Conservation (phyloP, 1,139 yeast genomes). For the Meyerozyma smithsonii region DNA sequence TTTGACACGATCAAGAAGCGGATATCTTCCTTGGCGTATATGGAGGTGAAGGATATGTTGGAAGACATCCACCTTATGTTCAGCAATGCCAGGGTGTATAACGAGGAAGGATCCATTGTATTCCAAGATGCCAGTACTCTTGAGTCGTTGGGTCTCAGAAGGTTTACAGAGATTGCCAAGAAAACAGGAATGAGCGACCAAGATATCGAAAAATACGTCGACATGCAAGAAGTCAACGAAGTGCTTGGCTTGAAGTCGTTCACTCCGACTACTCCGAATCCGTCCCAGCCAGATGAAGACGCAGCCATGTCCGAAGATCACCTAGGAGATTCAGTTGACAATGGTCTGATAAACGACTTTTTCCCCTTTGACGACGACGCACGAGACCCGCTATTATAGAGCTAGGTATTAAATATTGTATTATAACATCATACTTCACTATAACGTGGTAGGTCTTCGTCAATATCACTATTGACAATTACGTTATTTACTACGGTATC, state of each 20-base stretch:
- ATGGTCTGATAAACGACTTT: background rate
- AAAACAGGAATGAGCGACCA: conserved; percentile 3
- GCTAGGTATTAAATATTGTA: background rate
- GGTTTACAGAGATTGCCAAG: conserved; percentile 23
- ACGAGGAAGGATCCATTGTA: conserved; percentile 83
- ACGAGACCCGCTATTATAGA: background rate
- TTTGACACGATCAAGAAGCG: conserved; percentile 63
- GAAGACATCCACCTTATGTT: conserved; percentile 77
- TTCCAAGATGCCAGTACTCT: conserved; percentile 70
- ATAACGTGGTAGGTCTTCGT: conserved; percentile 44
- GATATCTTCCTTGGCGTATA: conserved; percentile 49
- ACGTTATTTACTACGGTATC: conserved; percentile 26
- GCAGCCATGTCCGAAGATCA: background rate
- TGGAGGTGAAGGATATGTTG: conserved; percentile 52
- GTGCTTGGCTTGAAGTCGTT: background rate
- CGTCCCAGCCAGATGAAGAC: no score
- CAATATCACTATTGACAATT: conserved; percentile 34
- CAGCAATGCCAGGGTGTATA: conserved; percentile 79
- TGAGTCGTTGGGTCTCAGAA: conserved; percentile 44
- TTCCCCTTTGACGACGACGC: background rate
- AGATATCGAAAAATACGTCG: background rate
- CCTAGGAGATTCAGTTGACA: background rate
- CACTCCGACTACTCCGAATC: background rate
- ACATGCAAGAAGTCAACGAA: conserved; percentile 3
- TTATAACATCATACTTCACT: background rate